Base-by-base conservation (phyloP, 257 asterid species). In the Salvia splendens region DNA sequence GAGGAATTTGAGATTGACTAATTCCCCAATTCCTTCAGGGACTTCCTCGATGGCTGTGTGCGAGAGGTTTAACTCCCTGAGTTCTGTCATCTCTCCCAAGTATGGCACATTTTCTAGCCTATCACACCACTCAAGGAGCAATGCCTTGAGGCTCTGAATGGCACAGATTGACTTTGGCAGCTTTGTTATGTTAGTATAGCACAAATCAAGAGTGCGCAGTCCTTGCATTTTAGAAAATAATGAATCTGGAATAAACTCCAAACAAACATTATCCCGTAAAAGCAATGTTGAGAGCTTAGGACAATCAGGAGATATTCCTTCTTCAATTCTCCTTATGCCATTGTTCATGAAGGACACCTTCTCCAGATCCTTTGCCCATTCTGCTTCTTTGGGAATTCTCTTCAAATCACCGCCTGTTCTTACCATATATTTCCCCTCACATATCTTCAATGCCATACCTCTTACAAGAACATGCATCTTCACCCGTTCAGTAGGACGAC, bases 251-350 rank as follows among this genome's bases (percentile, higher is more conserved):
- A 71, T 48, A 4, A 3, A 1, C 1, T 11, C 0, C 16, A 71
- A 16, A 40, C 15, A n/a, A 52, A 20, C 24, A 20, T 62, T 61
- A 0, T 6, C 0, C 1, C n/a, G 6, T 48, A 63, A 63, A 42
- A 51, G 58, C 51, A 71, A 54, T 28, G 59, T 33, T 30, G 69
- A 14, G 15, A 63, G 61, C 8, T 71, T 62, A 0, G 69, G 64
- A 51, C 69, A 71, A 3, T 52, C 30, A 8, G 76, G 76, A 52
- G 76, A 71, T 32, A 52, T 53, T 28, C 59, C 59, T 5, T 14
- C 3, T 8, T 20, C 33, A 43, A 63, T 55, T 33, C 35, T 6
- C n/a, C 5, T 0, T 20, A 20, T 20, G 0, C 24, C 24, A 20
- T 20, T 20, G 24, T 20, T 20, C 24, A 20, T 20, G 1, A 20